Evolutionary conservation across 306 rosid species (phyloP).

Genomic region (Begonia peltatifolia): DNA sequence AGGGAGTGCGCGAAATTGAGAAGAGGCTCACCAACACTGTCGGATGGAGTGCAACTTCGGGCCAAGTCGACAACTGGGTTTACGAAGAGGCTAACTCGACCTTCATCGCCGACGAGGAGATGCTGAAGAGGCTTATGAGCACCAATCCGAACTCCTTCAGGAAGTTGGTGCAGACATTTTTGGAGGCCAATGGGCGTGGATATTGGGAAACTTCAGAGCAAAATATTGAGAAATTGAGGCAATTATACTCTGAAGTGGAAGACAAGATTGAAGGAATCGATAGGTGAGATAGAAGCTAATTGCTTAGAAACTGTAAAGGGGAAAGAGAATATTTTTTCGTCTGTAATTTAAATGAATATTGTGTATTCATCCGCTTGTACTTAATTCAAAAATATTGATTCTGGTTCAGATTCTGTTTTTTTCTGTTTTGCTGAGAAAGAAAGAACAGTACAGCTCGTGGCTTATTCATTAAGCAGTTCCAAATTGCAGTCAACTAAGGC

Average conservation of each 20-base stretch:
- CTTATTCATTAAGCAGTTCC: no score
- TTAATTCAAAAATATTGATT: not conserved
- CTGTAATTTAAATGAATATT: no score
- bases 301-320: not conserved
- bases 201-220: slow-evolving; percentile 91
- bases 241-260: slow-evolving; percentile 87
- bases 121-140: slow-evolving; percentile 80
- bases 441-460: no score
- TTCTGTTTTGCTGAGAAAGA: no score
- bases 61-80: slow-evolving; percentile 99
- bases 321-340: not conserved
- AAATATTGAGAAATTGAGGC: slow-evolving; percentile 64
- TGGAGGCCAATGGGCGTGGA: slow-evolving; percentile 97
- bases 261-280: slow-evolving; percentile 96
- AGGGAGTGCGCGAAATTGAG: slow-evolving; percentile 94
- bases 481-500: not conserved
- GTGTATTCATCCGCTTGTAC: no score
- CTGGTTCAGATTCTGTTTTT: not conserved
- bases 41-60: slow-evolving; percentile 99
- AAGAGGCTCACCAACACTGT: slow-evolving; percentile 93
- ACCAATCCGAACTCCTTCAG: slow-evolving; percentile 89
- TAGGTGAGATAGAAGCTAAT: slow-evolving; percentile 18
- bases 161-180: slow-evolving; percentile 83
- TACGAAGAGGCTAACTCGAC: slow-evolving; percentile 97
- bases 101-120: slow-evolving; percentile 79